These are phyloP conservation scores for Entomortierella chlamydospora DNA, from an alignment of 192 early-diverging fungal genomes.

Conservation along the genomic window DNA sequence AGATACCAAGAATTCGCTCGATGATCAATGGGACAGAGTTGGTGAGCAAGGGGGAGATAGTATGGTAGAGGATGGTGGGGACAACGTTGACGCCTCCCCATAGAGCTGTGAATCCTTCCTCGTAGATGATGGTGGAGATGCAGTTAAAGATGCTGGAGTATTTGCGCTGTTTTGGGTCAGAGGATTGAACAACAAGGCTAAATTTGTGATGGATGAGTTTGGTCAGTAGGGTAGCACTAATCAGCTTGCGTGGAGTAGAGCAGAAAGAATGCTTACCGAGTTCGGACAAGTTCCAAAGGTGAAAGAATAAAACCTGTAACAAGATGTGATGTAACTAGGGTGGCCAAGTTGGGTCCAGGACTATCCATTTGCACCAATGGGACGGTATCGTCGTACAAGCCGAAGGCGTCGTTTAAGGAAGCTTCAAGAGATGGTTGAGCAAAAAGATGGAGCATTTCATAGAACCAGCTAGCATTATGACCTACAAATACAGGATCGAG, in stretches of 20 bases:
- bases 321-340: slow-evolving; percentile 78
- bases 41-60: slow-evolving; percentile 78
- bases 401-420: slow-evolving; percentile 88
- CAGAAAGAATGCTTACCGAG: slow-evolving; percentile 68
- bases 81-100: slow-evolving; percentile 79
- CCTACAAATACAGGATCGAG: slow-evolving; percentile 56
- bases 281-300: slow-evolving; percentile 91
- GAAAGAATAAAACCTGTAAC: slow-evolving; percentile 84
- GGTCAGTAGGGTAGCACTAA: background rate
- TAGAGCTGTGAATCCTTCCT: slow-evolving; percentile 78
- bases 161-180: slow-evolving; percentile 78
- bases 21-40: slow-evolving; percentile 74
- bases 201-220: background rate
- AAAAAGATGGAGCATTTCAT: slow-evolving; percentile 77
- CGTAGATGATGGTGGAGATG: slow-evolving; percentile 77
- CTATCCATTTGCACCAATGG: slow-evolving; percentile 72
- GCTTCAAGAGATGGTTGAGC: slow-evolving; percentile 91
- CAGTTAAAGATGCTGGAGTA: slow-evolving; percentile 87
- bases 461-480: slow-evolving; percentile 82
- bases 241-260: no score
- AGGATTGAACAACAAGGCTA: slow-evolving; percentile 86
- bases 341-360: slow-evolving; percentile 72
- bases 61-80: slow-evolving; percentile 85
- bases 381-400: slow-evolving; percentile 88
- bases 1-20: slow-evolving; percentile 70